Evolutionary conservation across 2,329 filamentous ascomycete genomes (phyloP), one percentile per base, ranked within the genome.

Genomic region (Colletotrichum sp.): DNA sequence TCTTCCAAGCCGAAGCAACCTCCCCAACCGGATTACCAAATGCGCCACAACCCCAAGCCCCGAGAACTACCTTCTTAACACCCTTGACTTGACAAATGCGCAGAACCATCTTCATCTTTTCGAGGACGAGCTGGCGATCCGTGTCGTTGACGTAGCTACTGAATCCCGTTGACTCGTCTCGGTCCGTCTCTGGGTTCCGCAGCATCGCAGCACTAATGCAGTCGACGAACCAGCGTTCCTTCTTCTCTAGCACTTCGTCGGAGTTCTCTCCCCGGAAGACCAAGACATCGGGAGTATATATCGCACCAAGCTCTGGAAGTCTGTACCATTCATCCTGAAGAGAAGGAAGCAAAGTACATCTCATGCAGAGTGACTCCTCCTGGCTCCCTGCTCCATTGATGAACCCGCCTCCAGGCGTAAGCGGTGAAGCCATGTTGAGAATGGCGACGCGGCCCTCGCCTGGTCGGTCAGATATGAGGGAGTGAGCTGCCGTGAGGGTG

Each of bases 21-120:
- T 93, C 91, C 2, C 83, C 83, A 0, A 92, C 87, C 0, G 92
- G 92, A 76, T 93, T 93, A 0, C 90, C 91, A 73, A 92, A 91
- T 0, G 90, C 90, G 4, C 92, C 92, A 75, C 91, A 93, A 0
- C 92, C 92, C 91, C 91, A 93, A 0, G 92, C 91, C 0, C 92
- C 92, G 0, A 93, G 84, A 0, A 94, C 89, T 0, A 93, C 78
- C 71, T 84, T 87, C 48, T 83, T 85, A 6, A 85, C 85, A 0
- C 88, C 88, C 73, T 87, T 87, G 2, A 83, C 79, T 10, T 85
- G 81, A 4, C 87, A 85, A 6, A 93, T 88, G 2, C 91, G 85
- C 81, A 93, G 79, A 2, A 93, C 90, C 8, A 86, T 87, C 30
- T 86, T 85, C 87, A 94, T 93, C 82, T 93, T 93, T 8, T 83